Percentiles rank a stretch among this genome's conserved stretches.
These are phyloP conservation scores for Botrytis fragariae DNA, from an alignment of 2,329 filamentous ascomycete species.

Conservation along the genomic window DNA sequence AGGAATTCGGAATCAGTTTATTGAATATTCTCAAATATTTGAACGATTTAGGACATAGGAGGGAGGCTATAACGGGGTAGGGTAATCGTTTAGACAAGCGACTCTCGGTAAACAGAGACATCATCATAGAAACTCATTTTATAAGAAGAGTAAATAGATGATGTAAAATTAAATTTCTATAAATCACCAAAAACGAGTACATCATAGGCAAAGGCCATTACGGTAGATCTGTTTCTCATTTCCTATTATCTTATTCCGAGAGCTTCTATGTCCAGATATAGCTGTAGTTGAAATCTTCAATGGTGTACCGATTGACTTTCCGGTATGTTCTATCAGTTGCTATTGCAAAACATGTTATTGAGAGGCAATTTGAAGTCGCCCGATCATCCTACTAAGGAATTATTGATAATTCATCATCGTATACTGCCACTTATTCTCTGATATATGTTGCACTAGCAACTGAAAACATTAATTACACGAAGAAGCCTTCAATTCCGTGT, in stretches of 20 bases:
- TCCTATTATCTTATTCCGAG: not conserved
- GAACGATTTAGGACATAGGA: not conserved
- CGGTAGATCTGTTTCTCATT: not conserved
- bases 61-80: not conserved
- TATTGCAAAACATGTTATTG: not conserved
- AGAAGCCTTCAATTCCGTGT: not conserved
- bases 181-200: not conserved
- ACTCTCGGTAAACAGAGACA: not conserved
- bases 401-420: not conserved
- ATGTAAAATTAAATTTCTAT: not conserved
- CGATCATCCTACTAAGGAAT: not conserved
- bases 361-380: not conserved
- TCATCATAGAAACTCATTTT: not conserved
- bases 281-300: not conserved
- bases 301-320: not conserved
- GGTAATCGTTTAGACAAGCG: not conserved
- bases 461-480: not conserved
- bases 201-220: not conserved
- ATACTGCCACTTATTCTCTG: not conserved
- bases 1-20: fast-evolving
- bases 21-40: not conserved
- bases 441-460: not conserved
- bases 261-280: not conserved
- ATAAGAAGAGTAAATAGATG: not conserved
- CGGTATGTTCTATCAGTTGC: not conserved